Percentiles rank a stretch among this genome's conserved stretches.
Evolutionary conservation across 257 asterid species (phyloP).

Genomic region (Solanum bulbocastanum): DNA sequence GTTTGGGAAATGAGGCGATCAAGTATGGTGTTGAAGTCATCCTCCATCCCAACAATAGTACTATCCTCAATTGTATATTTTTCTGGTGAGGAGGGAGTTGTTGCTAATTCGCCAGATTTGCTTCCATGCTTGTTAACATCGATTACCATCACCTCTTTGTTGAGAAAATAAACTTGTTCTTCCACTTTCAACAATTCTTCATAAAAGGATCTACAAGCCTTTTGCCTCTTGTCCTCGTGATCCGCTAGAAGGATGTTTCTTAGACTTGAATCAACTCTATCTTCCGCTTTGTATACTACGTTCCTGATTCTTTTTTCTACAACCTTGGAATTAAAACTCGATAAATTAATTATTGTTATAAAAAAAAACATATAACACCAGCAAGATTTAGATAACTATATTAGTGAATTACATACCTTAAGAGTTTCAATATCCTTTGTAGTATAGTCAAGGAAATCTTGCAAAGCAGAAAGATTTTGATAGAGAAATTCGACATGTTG

Average conservation of each 20-base stretch:
- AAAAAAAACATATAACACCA: too few species aligned
- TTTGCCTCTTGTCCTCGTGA: not conserved
- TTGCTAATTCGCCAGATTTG: not conserved
- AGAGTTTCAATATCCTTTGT: not conserved
- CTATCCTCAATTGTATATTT: fast-evolving
- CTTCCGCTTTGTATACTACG: not conserved
- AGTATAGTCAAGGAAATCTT: not conserved
- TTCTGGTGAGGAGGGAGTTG: not conserved
- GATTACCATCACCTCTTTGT: not conserved
- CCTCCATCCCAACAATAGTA: not conserved
- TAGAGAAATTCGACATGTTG: not conserved
- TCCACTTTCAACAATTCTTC: not conserved
- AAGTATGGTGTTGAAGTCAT: not conserved
- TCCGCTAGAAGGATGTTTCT: not conserved
- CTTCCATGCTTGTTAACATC: not conserved
- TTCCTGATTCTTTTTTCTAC: not conserved
- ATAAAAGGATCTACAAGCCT: not conserved
- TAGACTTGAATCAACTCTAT: not conserved
- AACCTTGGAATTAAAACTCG: not conserved
- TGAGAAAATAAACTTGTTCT: too few species aligned
- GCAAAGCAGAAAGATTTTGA: not conserved
- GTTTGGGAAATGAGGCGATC: not conserved
- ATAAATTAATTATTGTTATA: too few species aligned
- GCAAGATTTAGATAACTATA: not conserved
- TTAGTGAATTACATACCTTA: not conserved